Conservation (phyloP, 1,284 basidiomycete genomes). For the Trametes sp. region DNA sequence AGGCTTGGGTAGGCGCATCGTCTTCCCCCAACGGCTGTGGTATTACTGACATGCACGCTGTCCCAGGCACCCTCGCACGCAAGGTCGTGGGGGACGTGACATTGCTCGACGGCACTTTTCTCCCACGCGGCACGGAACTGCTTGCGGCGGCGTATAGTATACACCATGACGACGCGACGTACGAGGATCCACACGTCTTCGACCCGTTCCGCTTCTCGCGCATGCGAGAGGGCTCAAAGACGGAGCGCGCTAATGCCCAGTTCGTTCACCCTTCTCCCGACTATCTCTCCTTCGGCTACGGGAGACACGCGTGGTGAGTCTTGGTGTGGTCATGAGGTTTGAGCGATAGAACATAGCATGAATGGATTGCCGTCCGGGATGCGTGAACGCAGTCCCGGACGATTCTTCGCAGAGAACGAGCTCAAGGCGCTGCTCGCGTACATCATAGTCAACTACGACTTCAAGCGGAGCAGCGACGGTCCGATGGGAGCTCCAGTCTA, state of each 20-base stretch:
- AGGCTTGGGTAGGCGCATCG: slow-evolving; percentile 27
- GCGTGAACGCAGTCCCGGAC: not conserved
- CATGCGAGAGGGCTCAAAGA: slow-evolving; percentile 40
- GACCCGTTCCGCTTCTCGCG: slow-evolving; percentile 55
- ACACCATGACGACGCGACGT: slow-evolving; percentile 50
- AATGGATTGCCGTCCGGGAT: slow-evolving; percentile 11
- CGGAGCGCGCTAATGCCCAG: slow-evolving; percentile 34
- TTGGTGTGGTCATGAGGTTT: too few relatives aligned
- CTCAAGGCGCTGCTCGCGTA: too few relatives aligned
- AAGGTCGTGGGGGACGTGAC: slow-evolving; percentile 44
- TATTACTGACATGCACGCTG: not conserved
- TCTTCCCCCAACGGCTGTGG: not conserved
- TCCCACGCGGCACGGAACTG: slow-evolving; percentile 51
- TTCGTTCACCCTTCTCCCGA: slow-evolving; percentile 46
- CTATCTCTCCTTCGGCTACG: slow-evolving; percentile 52
- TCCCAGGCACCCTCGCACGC: slow-evolving; percentile 23
- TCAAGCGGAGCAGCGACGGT: too few relatives aligned
- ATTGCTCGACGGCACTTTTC: slow-evolving; percentile 49
- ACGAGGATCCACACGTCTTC: slow-evolving; percentile 48
- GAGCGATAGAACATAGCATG: too few relatives aligned
- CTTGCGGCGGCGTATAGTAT: slow-evolving; percentile 47
- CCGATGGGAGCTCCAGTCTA: too few relatives aligned
- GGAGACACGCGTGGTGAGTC: slow-evolving; percentile 54
- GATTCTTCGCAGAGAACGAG: too few relatives aligned
- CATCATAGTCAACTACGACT: too few relatives aligned